Conservation (phyloP, 129 eudicot species). For the Saussurea involucrata region DNA sequence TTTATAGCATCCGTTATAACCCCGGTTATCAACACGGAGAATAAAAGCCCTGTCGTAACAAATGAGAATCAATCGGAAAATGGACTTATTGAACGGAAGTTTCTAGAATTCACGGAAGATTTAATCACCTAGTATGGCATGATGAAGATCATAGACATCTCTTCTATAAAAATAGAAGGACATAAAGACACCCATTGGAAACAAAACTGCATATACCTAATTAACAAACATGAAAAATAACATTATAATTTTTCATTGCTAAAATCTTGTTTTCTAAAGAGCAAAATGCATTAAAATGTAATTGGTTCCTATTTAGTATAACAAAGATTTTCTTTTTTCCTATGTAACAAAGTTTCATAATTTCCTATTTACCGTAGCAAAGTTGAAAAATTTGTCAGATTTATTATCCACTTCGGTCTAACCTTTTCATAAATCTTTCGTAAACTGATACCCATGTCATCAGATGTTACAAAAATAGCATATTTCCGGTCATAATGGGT, state of each 20-base stretch:
- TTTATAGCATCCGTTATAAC: conserved; percentile 83
- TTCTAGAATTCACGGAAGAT: neutral
- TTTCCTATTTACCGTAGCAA: neutral
- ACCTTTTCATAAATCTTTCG: neutral
- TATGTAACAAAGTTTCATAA: neutral
- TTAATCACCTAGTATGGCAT: conserved; percentile 68
- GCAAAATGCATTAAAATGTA: neutral
- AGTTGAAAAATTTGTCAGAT: neutral
- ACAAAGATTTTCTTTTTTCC: neutral
- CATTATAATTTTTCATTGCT: neutral
- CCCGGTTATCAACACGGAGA: conserved; percentile 63
- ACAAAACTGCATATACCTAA: conserved; percentile 59
- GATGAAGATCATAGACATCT: conserved; percentile 96
- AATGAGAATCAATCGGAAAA: neutral
- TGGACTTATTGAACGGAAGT: neutral
- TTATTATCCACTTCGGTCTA: neutral
- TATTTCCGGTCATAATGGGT: neutral
- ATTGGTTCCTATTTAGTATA: neutral
- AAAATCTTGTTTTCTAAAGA: neutral
- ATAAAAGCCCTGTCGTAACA: conserved; percentile 54
- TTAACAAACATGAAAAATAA: neutral
- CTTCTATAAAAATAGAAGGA: conserved; percentile 55
- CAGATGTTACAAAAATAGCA: neutral
- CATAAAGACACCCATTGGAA: conserved; percentile 64
- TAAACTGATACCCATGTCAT: neutral